Evolutionary conservation across 1,284 basidiomycete genomes (phyloP), one percentile per base, ranked within the genome.

Genomic region (Trichosporon coremiiforme): DNA sequence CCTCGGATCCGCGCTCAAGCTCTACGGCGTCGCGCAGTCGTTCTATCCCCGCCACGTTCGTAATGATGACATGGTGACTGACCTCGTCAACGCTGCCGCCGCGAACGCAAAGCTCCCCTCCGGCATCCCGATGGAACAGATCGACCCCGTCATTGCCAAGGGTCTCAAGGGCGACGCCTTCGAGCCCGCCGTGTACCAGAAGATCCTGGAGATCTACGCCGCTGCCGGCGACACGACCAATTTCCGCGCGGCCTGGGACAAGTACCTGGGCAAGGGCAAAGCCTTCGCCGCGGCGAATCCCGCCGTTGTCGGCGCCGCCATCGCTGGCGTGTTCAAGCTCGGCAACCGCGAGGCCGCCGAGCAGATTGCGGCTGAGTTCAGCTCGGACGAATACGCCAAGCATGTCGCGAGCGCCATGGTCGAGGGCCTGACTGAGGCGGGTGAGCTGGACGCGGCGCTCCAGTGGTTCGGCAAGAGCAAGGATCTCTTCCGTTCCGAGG

Each of bases 231-330:
- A 89, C 70, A 85, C 89, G 0, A 87, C 88, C 2, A 87, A 86
- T 63, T 95, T 2, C 84, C 96, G 63, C 90, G 93, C 72, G 82
- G 86, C 71, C 92, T 96, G 89, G 85, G 94, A 79, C 85, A 86
- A 71, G 84, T 87, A 0, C 76, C 84, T 55, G 8, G 4, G 17
- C 29, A 20, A 35, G 0, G 82, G 85, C 0, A 55, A 69, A 22
- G 57, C 55, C 2, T 6, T 45, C n/a, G n/a, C 68, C 31, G 17
- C 66, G 8, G 77, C 66, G 8, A 33, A 68, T 47, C 86, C 86
- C 74, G 77, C 73, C 5, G 72, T 83, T 0, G 72, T 80, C 0
- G 87, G 20, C 5, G 20, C 63, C 4, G 63, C 35, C 7, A 45
- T 64, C 36, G 4, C 36, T 8, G 63, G 20, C 3, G n/a, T 64